Evolutionary conservation across 1,284 basidiomycete genomes (phyloP).

Genomic region (Rhodotorula sp.): DNA sequence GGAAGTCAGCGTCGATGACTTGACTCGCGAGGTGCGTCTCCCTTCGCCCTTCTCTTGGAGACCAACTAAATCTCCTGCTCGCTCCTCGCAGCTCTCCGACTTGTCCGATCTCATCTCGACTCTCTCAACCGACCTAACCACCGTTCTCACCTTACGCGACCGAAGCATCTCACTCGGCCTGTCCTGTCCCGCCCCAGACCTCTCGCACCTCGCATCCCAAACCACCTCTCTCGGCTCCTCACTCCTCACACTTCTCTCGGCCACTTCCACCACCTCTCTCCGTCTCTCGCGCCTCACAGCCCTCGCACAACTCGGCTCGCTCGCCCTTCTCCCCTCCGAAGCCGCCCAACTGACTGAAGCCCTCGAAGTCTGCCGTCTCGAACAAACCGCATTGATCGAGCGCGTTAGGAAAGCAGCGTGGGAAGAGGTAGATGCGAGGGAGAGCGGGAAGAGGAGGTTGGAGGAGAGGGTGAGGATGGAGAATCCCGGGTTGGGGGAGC

Average conservation of each 20-base stretch:
- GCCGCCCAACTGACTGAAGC: conserved; percentile 1
- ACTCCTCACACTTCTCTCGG: conserved; percentile 11
- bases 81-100: neutral
- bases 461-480: conserved; percentile 25
- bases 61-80: no score
- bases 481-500: conserved; percentile 12
- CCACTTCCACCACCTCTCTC: neutral
- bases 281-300: conserved; percentile 5
- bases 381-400: neutral
- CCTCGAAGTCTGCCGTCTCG: conserved; percentile 8
- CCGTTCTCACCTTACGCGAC: conserved; percentile 2
- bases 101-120: conserved; percentile 4
- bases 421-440: conserved; percentile 22
- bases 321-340: conserved; percentile 15
- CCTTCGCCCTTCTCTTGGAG: neutral
- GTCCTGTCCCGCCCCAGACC: neutral
- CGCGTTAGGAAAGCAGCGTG: conserved; percentile 5
- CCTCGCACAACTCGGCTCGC: neutral
- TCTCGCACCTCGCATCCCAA: neutral
- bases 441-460: conserved; percentile 13
- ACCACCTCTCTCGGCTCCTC: conserved; percentile 9
- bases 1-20: conserved; percentile 23
- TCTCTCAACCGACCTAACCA: neutral
- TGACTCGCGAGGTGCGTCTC: conserved; percentile 17
- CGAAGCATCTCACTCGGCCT: conserved; percentile 1